Conservation (phyloP, 768 basidiomycete species). For the Lentinula lateritia region DNA sequence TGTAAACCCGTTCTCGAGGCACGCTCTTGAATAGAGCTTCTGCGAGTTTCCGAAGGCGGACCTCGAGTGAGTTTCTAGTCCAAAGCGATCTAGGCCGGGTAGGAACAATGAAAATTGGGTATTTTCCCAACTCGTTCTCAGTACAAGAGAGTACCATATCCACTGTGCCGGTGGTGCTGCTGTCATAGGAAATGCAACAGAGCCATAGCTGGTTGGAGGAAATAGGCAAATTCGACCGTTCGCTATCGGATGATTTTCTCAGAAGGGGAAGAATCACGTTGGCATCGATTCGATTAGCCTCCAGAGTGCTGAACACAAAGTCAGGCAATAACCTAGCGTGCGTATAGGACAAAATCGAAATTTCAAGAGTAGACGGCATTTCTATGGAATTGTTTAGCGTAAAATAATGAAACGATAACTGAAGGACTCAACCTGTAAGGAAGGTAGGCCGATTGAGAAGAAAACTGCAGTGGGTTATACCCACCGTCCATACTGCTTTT, state of each 20-base stretch:
- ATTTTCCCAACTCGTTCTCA: constrained; percentile 45
- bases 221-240: constrained; percentile 10
- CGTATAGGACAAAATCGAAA: not conserved
- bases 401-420: too few species aligned
- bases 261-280: constrained; percentile 19
- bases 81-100: constrained; percentile 35
- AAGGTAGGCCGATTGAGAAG: too few species aligned
- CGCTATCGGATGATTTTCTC: constrained; percentile 9
- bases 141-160: constrained; percentile 60
- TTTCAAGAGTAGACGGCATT: not conserved
- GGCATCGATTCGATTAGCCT: constrained; percentile 20
- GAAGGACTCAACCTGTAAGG: too few species aligned
- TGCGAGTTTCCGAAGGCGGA: constrained; percentile 37
- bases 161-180: constrained; percentile 17
- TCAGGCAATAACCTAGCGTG: not conserved
- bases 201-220: constrained; percentile 30
- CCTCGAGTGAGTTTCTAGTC: constrained; percentile 24
- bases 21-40: constrained; percentile 28
- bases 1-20: constrained; percentile 47
- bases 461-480: too few species aligned
- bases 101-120: constrained; percentile 64
- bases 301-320: not conserved
- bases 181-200: constrained; percentile 14
- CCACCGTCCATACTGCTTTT: not conserved
- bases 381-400: too few species aligned